Base-by-base conservation (phyloP, 805 yeast genomes). In the Spathaspora boniae region DNA sequence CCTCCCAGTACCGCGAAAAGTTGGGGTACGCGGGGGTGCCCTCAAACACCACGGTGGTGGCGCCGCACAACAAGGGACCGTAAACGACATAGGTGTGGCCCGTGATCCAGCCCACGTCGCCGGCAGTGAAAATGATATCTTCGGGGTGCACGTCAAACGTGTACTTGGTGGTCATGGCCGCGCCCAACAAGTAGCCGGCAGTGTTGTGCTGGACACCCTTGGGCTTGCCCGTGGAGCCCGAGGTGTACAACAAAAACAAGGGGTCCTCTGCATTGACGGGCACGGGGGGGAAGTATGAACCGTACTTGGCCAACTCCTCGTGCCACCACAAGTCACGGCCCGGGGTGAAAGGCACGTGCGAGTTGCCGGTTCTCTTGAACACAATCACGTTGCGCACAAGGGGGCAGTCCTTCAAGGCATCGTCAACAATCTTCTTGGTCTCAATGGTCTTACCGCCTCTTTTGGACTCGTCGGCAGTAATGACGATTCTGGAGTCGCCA, bases 91-190 rank as follows among this genome's bases (percentile, higher is more conserved):
- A 93, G 7, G 97, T 85, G 64, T 93, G 98, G 49, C 98, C 98
- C 12, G 98, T 93, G 59, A 93, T 93, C 98, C 98, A 93, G 58
- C 98, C 98, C 38, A 93, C 87, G 60, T 93, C 98, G 56, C 98
- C 98, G 26, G 98, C 98, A 27, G 98, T 91, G 71, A 93, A 91
- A 43, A 91, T 65, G 29, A 84, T 73, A 62, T 93, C 98, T 43
- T 82, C 84, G 41, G 80, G 80, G 56, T 87, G 96, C 32, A 93
- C 80, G 60, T 94, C 98, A 60, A 93, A 91, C 31, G 88, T 88
- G 65, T 89, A 91, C 66, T 82, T 85, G 31, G 96, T 85, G 35
- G 97, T 86, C 59, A 89, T 69, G 37, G 87, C 78, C 18, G 98
- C 96, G 43, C 96, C 96, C 47, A 93, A 70, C 47, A 93, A 73